These are phyloP conservation scores for Avena insularis DNA, from an alignment of 176 grass and related monocot species.

Conservation along the genomic window DNA sequence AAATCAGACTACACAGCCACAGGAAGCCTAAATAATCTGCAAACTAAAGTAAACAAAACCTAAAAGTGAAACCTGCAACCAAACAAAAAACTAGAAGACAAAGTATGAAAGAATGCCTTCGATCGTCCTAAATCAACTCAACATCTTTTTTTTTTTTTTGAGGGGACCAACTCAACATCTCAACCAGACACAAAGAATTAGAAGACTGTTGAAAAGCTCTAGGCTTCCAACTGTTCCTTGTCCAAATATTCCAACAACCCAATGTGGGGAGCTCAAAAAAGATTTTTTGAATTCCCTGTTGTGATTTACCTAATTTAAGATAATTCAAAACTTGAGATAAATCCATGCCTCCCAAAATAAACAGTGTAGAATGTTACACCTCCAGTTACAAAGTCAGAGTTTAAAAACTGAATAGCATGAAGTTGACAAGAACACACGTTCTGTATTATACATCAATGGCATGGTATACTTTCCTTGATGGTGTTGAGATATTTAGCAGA, in stretches of 20 bases:
- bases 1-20: neutral
- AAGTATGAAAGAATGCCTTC: neutral
- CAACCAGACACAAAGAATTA: neutral
- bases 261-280: neutral
- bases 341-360: constrained; percentile 22
- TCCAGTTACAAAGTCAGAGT: neutral
- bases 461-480: neutral
- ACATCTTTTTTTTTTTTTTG: neutral
- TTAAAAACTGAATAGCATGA: constrained; percentile 36
- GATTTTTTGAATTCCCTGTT: neutral
- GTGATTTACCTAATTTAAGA: constrained; percentile 30
- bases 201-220: neutral
- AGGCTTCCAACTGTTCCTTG: constrained; percentile 22
- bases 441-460: constrained; percentile 26
- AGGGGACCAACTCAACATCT: neutral
- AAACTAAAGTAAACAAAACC: constrained; percentile 16
- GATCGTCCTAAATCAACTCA: constrained; percentile 20
- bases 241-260: constrained; percentile 11
- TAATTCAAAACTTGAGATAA: neutral
- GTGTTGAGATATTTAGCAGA: constrained; percentile 31
- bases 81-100: neutral
- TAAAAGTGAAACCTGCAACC: constrained; percentile 5
- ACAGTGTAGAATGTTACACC: constrained; percentile 1
- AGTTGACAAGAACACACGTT: constrained; percentile 22
- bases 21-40: neutral